phyloP scores from a whole-genome alignment of 768 basidiomycete species.

The Fistulinella prunicolor region DNA sequence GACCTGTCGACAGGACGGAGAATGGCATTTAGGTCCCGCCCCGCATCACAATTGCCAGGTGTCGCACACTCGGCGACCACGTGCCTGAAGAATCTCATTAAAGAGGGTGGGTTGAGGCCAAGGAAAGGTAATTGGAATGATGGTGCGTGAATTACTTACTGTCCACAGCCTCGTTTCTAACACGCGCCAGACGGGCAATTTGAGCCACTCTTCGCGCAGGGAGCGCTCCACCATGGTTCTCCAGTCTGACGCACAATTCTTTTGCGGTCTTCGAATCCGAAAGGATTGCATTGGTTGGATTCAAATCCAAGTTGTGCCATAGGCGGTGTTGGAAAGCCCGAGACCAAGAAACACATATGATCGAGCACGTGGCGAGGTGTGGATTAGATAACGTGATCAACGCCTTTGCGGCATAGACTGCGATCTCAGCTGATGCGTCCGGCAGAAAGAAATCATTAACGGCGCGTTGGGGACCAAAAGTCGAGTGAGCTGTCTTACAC shows the following conservation, averaged over 20 bases:
- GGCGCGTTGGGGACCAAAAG: conserved; percentile 13
- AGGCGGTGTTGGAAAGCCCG: not conserved
- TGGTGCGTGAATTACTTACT: conserved; percentile 24
- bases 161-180: conserved; percentile 28
- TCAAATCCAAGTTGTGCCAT: not conserved
- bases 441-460: conserved; percentile 24
- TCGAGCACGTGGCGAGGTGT: conserved; percentile 16
- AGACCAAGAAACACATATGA: not conserved
- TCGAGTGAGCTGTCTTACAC: conserved; percentile 19
- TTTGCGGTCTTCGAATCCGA: not conserved
- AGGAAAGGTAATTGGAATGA: conserved; percentile 23
- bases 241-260: not conserved
- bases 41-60: conserved; percentile 11
- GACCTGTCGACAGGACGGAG: conserved; percentile 1
- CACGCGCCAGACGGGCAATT: conserved; percentile 23
- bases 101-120: conserved; percentile 21
- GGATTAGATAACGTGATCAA: conserved; percentile 31
- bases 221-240: conserved; percentile 2
- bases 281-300: not conserved
- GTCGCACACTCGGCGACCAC: conserved; percentile 14
- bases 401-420: conserved; percentile 17
- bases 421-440: conserved; percentile 17
- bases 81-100: conserved; percentile 14
- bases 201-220: conserved; percentile 14
- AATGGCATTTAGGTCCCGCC: not conserved